Evolutionary conservation across 2,329 filamentous ascomycete species (phyloP).

Genomic region (Epichloe bromicola): DNA sequence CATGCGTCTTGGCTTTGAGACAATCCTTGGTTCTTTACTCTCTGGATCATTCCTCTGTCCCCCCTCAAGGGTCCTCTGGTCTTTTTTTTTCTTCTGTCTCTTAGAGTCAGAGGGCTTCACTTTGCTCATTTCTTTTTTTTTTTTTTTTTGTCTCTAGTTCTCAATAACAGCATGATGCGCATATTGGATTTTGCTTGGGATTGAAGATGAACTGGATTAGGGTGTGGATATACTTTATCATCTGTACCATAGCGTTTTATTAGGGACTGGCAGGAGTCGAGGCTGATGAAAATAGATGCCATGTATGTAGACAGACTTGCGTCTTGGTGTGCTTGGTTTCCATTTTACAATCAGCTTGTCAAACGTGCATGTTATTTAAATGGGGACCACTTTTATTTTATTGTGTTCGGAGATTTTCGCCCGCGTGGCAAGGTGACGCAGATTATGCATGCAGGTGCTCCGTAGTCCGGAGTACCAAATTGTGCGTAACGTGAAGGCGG

Average conservation of each 20-base stretch:
- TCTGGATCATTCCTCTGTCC: background rate
- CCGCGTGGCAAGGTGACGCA: too few species aligned
- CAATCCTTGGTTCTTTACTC: background rate
- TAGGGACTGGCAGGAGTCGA: background rate
- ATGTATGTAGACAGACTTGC: background rate
- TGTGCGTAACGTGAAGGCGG: too few species aligned
- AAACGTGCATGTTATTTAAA: background rate
- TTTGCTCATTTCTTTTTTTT: background rate
- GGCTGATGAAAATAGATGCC: background rate
- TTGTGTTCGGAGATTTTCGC: too few species aligned
- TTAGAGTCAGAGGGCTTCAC: background rate
- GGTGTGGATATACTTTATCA: background rate
- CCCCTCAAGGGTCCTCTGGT: background rate
- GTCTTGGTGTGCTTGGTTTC: background rate
- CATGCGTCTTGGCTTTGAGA: background rate
- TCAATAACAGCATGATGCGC: background rate
- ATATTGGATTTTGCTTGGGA: background rate
- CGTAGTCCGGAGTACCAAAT: too few species aligned
- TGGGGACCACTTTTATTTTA: too few species aligned
- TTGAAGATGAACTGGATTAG: background rate
- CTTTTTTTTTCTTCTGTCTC: background rate
- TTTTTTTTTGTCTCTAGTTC: background rate
- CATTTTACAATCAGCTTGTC: background rate
- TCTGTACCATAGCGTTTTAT: background rate
- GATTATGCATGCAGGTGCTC: too few species aligned